Percentiles rank a stretch among this genome's conserved stretches.
Evolutionary conservation across 208 protist species (phyloP).

Genomic region (Wallacemonas sp.): DNA sequence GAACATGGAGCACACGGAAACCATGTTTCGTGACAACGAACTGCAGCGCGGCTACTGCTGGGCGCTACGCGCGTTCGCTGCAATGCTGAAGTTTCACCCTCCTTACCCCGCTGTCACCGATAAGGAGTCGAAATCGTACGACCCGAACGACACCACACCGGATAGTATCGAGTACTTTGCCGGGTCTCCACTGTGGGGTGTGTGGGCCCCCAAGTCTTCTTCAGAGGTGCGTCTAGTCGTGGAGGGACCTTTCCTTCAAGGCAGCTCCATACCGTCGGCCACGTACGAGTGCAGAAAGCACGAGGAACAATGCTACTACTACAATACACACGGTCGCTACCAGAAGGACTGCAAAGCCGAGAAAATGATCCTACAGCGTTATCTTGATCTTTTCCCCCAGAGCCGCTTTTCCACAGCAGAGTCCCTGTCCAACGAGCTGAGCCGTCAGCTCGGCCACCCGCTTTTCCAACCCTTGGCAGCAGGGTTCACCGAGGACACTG

Average conservation of each 20-base stretch:
- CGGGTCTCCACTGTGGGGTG: slow-evolving; percentile 78
- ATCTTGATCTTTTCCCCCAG: slow-evolving; percentile 39
- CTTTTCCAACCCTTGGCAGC: slow-evolving; percentile 68
- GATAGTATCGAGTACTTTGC: slow-evolving; percentile 81
- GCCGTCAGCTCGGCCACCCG: slow-evolving; percentile 51
- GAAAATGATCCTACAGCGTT: slow-evolving; percentile 66
- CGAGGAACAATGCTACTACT: slow-evolving; percentile 94
- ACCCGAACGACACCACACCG: slow-evolving; percentile 52
- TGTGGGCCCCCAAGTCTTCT: slow-evolving; percentile 94
- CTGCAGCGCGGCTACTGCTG: slow-evolving; percentile 88
- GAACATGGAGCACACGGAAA: slow-evolving; percentile 82
- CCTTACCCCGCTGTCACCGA: slow-evolving; percentile 81
- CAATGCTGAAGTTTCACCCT: slow-evolving; percentile 96
- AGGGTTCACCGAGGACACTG: slow-evolving; percentile 67
- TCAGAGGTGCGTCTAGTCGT: slow-evolving; percentile 93
- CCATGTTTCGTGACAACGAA: slow-evolving; percentile 83
- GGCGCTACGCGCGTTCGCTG: slow-evolving; percentile 67
- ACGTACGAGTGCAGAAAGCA: slow-evolving; percentile 86
- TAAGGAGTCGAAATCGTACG: slow-evolving; percentile 25
- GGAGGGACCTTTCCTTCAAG: slow-evolving; percentile 47
- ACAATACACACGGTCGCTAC: slow-evolving; percentile 89
- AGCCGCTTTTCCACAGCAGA: slow-evolving; percentile 12
- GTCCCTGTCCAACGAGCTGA: slow-evolving; percentile 53
- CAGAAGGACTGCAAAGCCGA: slow-evolving; percentile 87
- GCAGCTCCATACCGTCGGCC: slow-evolving; percentile 3